These are phyloP conservation scores for Ascochyta clinopodiicola DNA, from an alignment of 2,329 filamentous ascomycete species.

Conservation along the genomic window DNA sequence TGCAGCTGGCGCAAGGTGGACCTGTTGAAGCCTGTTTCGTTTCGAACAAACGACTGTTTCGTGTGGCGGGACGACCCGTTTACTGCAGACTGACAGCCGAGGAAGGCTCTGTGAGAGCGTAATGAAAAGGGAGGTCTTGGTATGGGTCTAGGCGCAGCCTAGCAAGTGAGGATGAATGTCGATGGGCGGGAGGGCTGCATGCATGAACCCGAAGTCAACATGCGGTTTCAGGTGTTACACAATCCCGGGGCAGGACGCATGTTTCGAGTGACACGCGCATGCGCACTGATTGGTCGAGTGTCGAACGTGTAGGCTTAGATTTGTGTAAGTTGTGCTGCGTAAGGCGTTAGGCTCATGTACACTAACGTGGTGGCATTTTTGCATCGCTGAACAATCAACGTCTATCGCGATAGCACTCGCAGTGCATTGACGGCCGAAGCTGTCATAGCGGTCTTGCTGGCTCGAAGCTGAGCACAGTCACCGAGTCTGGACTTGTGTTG, in stretches of 20 bases:
- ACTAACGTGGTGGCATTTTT: not conserved
- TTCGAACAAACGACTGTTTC: conserved; percentile 26
- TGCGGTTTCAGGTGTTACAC: conserved; percentile 9
- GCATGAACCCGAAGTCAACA: conserved; percentile 2
- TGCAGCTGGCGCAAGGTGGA: conserved; percentile 6
- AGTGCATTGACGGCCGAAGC: not conserved
- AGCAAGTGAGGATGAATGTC: not conserved
- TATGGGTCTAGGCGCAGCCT: conserved; percentile 17
- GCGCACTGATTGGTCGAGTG: not conserved
- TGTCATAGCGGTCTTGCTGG: not conserved
- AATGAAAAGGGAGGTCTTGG: conserved; percentile 29
- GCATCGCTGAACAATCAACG: not conserved
- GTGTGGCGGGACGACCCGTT: conserved; percentile 22
- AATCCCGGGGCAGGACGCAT: not conserved
- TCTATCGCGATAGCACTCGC: not conserved
- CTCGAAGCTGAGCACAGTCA: not conserved
- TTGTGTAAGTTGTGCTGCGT: not conserved
- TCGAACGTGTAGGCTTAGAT: not conserved
- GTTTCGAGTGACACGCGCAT: not conserved
- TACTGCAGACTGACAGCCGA: conserved; percentile 15
- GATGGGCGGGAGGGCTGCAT: conserved; percentile 3
- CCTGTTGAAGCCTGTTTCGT: conserved; percentile 23
- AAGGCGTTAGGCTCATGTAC: not conserved
- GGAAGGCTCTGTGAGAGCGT: conserved; percentile 15
- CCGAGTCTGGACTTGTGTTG: not conserved